Evolutionary conservation across 2,329 filamentous ascomycete species (phyloP).

Genomic region (Colletotrichum incanum): DNA sequence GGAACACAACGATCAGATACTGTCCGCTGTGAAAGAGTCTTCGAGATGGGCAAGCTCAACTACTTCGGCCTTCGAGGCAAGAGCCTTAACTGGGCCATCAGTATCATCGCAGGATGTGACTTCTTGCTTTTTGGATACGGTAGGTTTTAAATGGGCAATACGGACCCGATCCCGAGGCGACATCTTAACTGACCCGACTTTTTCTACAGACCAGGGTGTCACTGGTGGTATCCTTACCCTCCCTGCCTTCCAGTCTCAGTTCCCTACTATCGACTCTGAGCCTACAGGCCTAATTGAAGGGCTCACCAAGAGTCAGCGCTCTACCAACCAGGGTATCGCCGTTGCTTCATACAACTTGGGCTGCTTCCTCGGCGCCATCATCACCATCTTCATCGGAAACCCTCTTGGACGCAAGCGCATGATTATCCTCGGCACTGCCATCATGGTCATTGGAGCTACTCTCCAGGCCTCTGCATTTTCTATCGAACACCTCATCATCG

Average conservation of each 20-base stretch:
- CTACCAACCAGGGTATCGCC: conserved; percentile 68
- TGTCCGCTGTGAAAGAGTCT: conserved; percentile 36
- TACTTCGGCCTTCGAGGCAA: conserved; percentile 79
- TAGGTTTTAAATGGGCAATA: conserved; percentile 49
- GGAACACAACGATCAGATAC: conserved; percentile 16
- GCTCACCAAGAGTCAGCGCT: conserved; percentile 57
- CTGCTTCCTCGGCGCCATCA: conserved; percentile 67
- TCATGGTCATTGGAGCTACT: conserved; percentile 63
- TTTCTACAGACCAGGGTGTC: conserved; percentile 77
- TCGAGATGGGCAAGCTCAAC: conserved; percentile 46
- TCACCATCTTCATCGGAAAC: conserved; percentile 50
- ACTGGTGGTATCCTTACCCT: conserved; percentile 84
- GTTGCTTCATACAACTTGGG: conserved; percentile 73
- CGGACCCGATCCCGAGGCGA: not conserved
- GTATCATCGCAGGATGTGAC: conserved; percentile 80
- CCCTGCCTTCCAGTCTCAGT: conserved; percentile 69
- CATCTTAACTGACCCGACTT: conserved; percentile 50
- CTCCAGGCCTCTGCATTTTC: conserved; percentile 62
- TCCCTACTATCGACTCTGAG: conserved; percentile 55
- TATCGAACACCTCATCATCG: conserved; percentile 70
- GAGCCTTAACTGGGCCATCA: conserved; percentile 78
- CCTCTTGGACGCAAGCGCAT: conserved; percentile 61
- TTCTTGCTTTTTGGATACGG: conserved; percentile 76
- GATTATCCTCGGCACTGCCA: conserved; percentile 58
- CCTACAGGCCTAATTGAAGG: conserved; percentile 46